Percentiles rank a stretch among this genome's conserved stretches.
phyloP scores from a whole-genome alignment of 2,329 filamentous ascomycete genomes.

The Ophiosphaerella korrae region DNA sequence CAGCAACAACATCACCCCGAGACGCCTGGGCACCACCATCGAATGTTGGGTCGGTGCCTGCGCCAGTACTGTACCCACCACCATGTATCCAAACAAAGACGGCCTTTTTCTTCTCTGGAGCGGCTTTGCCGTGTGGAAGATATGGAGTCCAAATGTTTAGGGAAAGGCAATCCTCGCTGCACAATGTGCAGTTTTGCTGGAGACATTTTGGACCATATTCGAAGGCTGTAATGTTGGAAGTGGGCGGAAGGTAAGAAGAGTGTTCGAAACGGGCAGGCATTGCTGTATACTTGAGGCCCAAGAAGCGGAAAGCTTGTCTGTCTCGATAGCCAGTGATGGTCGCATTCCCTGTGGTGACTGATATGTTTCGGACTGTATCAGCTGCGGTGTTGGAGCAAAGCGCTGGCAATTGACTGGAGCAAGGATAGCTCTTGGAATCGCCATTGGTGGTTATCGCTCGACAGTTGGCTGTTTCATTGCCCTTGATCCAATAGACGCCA shows the following conservation, averaged over 20 bases:
- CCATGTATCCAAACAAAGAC: slow-evolving; percentile 57
- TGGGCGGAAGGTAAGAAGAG: slow-evolving; percentile 45
- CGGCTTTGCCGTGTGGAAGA: slow-evolving; percentile 36
- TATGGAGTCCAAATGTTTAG: slow-evolving; percentile 48
- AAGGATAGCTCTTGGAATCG: slow-evolving; percentile 15
- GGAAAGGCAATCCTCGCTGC: slow-evolving; percentile 55
- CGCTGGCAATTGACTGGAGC: slow-evolving; percentile 24
- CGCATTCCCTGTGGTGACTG: slow-evolving; percentile 25
- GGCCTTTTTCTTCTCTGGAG: slow-evolving; percentile 42
- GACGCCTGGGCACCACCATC: slow-evolving; percentile 55
- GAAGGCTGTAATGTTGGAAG: slow-evolving; percentile 42
- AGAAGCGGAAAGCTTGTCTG: slow-evolving; percentile 56
- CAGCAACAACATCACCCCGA: slow-evolving; percentile 53
- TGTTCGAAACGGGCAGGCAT: slow-evolving; percentile 55
- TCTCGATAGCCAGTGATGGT: slow-evolving; percentile 50
- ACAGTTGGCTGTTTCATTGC: slow-evolving; percentile 16
- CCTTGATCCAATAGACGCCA: slow-evolving; percentile 25
- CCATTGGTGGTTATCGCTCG: slow-evolving; percentile 27
- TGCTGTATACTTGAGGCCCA: slow-evolving; percentile 56
- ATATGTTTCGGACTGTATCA: slow-evolving; percentile 17
- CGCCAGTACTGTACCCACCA: slow-evolving; percentile 50
- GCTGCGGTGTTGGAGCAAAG: slow-evolving; percentile 33
- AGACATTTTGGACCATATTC: slow-evolving; percentile 48
- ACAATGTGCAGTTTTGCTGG: slow-evolving; percentile 41
- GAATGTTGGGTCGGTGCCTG: slow-evolving; percentile 51